Evolutionary conservation across 2,329 filamentous ascomycete genomes (phyloP), one percentile per base, ranked within the genome.

Genomic region (Stemphylium beticola): DNA sequence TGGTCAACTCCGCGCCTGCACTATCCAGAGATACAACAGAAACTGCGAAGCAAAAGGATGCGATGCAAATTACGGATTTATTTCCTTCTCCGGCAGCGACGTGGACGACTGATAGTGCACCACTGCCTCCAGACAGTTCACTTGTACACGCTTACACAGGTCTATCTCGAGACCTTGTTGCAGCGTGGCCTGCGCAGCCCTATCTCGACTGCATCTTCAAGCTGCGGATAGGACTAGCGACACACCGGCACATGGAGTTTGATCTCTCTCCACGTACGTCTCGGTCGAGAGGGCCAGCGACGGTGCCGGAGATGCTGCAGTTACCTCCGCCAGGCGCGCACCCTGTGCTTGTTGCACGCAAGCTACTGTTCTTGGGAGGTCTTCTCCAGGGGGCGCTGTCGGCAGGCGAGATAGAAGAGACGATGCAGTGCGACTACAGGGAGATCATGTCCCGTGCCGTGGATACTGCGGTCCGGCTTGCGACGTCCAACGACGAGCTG

Each of bases 401-500:
- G n/a, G 22, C 26, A 1, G 36, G 39, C 12, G n/a, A 55, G 36
- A 40, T 50, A 49, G 62, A 11, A 45, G 51, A 34, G 26, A 39
- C 58, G 64, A 32, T 67, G 61, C 7, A 62, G 0, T n/a, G 17
- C 70, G 46, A 48, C 45, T 38, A 59, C 49, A n/a, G 36, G n/a
- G 47, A 48, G 6, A 49, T 77, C 39, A 74, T 74, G 64, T 46
- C 56, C 26, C 60, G 66, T 7, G 58, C 74, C 8, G 62, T 69
- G 4, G 62, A 72, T 8, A 64, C 69, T 4, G 76, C 72, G 1
- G 69, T 37, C 2, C 53, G 36, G 0, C 44, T 63, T 4, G 74
- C 78, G 0, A 78, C 75, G 0, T 75, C 60, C 7, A 74, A 77
- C 12, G 77, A 80, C 17, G 68, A 74, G 11, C 55, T 81, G 10